phyloP scores from a whole-genome alignment of 805 yeast species.

The Starmerella davenportii region DNA sequence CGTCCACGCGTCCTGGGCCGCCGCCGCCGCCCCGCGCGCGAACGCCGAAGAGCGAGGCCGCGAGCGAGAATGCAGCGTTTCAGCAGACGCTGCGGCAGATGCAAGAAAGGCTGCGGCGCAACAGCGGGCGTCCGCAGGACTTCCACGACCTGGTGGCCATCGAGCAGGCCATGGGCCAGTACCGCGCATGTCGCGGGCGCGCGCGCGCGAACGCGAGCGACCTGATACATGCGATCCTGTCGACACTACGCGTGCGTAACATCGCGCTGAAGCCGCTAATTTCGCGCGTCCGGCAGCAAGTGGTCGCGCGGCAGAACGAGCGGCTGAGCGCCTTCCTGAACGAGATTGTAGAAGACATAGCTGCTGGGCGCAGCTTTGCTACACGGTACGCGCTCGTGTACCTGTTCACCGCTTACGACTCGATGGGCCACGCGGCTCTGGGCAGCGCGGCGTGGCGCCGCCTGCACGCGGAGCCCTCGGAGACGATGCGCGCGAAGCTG shows the following conservation, averaged over 20 bases:
- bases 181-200: slow-evolving; percentile 13
- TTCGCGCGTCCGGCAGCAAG: slow-evolving; percentile 9
- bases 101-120: background rate
- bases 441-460: slow-evolving; percentile 15
- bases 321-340: slow-evolving; percentile 11
- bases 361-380: slow-evolving; percentile 11
- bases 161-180: slow-evolving; percentile 14
- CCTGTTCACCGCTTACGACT: slow-evolving; percentile 15
- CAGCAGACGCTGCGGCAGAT: background rate
- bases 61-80: background rate
- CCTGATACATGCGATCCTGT: slow-evolving; percentile 15
- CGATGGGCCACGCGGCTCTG: slow-evolving; percentile 12
- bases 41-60: background rate
- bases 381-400: slow-evolving; percentile 15
- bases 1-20: no score
- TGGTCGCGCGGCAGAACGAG: slow-evolving; percentile 14
- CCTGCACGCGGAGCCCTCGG: slow-evolving; percentile 5
- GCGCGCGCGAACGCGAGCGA: slow-evolving; percentile 12
- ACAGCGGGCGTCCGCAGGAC: slow-evolving; percentile 7
- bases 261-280: slow-evolving; percentile 14
- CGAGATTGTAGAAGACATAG: slow-evolving; percentile 15
- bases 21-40: background rate
- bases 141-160: slow-evolving; percentile 13
- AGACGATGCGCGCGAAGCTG: slow-evolving; percentile 6
- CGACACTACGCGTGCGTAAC: slow-evolving; percentile 12